Conservation (phyloP, 352 stramenopile species). For the Nothophytophthora sp. region DNA sequence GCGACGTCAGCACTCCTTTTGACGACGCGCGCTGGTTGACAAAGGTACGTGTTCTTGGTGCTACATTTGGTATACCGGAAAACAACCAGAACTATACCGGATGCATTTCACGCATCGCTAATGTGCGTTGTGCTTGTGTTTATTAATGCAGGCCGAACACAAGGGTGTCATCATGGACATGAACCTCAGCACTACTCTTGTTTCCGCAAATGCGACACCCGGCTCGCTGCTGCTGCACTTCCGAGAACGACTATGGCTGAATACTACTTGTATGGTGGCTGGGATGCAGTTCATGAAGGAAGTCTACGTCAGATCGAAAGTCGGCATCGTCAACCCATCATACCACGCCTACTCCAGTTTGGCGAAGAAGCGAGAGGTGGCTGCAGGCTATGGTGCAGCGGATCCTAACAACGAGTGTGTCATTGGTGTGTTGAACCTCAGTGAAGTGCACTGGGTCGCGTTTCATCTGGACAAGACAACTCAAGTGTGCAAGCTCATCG, state of each 20-base stretch:
- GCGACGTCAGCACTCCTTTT: neutral
- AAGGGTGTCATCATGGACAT: conserved; percentile 3
- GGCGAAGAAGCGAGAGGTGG: neutral
- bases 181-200: neutral
- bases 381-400: neutral
- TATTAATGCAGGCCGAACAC: too few species aligned
- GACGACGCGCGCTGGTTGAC: neutral
- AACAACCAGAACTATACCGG: too few species aligned
- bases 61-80: conserved; percentile 1
- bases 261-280: conserved; percentile 4
- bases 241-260: conserved; percentile 7
- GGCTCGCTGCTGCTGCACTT: conserved; percentile 5
- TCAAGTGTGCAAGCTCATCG: conserved; percentile 3
- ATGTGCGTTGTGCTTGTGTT: too few species aligned
- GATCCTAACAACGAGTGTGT: neutral
- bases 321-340: conserved; percentile 4
- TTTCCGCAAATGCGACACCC: neutral
- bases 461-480: too few species aligned
- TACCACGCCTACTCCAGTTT: conserved; percentile 5
- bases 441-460: conserved; percentile 1
- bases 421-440: conserved; percentile 1
- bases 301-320: neutral
- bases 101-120: too few species aligned
- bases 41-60: conserved; percentile 2
- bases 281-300: neutral